Base-by-base conservation (phyloP, 2,329 filamentous ascomycete species). In the Fusarium pilosicola region DNA sequence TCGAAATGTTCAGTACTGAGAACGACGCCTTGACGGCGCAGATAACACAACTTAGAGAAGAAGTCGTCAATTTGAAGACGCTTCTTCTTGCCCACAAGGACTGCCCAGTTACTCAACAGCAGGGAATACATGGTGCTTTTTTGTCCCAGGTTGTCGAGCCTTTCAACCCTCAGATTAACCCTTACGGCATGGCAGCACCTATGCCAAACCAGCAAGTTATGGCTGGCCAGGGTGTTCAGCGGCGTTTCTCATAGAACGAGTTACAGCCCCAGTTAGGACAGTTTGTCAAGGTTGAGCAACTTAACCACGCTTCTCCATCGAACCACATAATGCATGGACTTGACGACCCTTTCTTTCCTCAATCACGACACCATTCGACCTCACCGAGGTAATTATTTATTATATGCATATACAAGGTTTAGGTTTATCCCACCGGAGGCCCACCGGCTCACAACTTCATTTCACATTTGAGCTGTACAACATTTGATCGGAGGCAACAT, bases 31-130 rank as follows among this genome's bases (percentile, higher is more conserved):
- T 99, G 39, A 94, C 92, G 24, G 88, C 91, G 7, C 96, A 96
- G 72, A 95, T 98, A 66, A 92, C 92, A 4, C 91, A 94, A 76
- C 85, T 98, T 11, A 89, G 95, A 34, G 96, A 98, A 80, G 96
- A 99, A 80, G 94, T 98, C 68, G 94, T 98, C 54, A 97, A 96
- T 73, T 88, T 99, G 46, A 98, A 98, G 86, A 97, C 95, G 0
- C 86, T 98, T 0, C 87, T 99, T 6, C 87, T 98, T 28, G 95
- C 95, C 1, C 96, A 99, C 83, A 98, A 98, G 81, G 96, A 98
- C 81, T 98, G 96, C 76, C 94, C 96, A 0, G 93, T 98, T 13
- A 95, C 95, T 7, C 94, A 97, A 80, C 92, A 94, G 51, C 95
- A 98, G 82, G 83, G 83, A 30, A 85, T 96, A 5, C 88, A 89